These are phyloP conservation scores for Lentithecium fluviatile DNA, from an alignment of 495 filamentous ascomycete genomes.

Conservation along the genomic window DNA sequence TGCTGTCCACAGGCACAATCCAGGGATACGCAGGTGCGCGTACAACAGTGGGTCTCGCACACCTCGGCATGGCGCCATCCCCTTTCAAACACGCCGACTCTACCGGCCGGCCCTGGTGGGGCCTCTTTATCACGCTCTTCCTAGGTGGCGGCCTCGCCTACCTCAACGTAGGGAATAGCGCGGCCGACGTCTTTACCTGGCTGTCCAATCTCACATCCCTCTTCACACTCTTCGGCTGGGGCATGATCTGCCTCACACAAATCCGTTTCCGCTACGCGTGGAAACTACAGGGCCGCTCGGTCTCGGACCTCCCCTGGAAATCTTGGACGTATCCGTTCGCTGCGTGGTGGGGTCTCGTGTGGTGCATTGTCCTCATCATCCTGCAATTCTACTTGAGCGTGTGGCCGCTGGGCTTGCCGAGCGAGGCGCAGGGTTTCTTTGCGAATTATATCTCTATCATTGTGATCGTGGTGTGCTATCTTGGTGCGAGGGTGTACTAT, in stretches of 20 bases:
- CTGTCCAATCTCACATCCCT: conserved; percentile 37
- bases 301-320: conserved; percentile 34
- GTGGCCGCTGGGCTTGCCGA: conserved; percentile 26
- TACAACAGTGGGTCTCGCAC: conserved; percentile 31
- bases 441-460: conserved; percentile 34
- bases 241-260: conserved; percentile 38
- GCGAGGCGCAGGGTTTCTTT: conserved; percentile 32
- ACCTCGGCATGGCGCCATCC: conserved; percentile 34
- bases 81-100: conserved; percentile 28
- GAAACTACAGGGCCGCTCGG: conserved; percentile 30
- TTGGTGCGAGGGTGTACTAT: conserved; percentile 35
- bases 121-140: conserved; percentile 25
- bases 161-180: conserved; percentile 35
- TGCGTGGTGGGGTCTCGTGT: conserved; percentile 36
- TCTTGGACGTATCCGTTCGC: conserved; percentile 38
- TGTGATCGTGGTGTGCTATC: conserved; percentile 31
- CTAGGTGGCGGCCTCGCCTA: conserved; percentile 37
- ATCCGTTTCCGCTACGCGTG: conserved; percentile 38
- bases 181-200: conserved; percentile 33
- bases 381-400: conserved; percentile 36
- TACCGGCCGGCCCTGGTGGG: conserved; percentile 34
- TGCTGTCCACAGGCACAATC: conserved; percentile 33
- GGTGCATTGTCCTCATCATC: conserved; percentile 37
- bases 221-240: conserved; percentile 38
- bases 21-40: conserved; percentile 29